phyloP scores from a whole-genome alignment of 2,329 filamentous ascomycete species.

The Phialophora tarda region DNA sequence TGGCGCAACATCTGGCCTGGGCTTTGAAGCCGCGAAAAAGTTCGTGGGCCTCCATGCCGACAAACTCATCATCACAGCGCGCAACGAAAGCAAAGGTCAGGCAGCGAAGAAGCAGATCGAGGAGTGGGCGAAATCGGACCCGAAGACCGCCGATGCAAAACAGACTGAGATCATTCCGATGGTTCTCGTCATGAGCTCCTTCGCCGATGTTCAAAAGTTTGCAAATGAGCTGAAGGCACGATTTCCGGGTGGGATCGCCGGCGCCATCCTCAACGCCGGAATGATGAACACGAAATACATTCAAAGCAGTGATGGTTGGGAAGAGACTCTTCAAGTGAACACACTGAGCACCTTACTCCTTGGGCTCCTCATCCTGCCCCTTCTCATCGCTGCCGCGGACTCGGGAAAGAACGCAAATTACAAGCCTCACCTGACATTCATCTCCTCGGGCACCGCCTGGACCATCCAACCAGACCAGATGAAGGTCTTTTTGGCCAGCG shows the following conservation, averaged over 20 bases:
- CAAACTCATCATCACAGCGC: conserved; percentile 55
- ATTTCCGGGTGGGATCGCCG: conserved; percentile 49
- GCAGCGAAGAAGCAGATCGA: conserved; percentile 50
- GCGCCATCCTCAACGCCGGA: conserved; percentile 56
- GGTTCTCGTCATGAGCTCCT: conserved; percentile 55
- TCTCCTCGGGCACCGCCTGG: conserved; percentile 51
- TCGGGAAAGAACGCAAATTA: conserved; percentile 26
- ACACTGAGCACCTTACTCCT: conserved; percentile 62
- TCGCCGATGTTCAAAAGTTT: conserved; percentile 54
- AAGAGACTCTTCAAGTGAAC: conserved; percentile 63
- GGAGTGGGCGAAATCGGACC: conserved; percentile 11
- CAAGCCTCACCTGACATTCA: conserved; percentile 51
- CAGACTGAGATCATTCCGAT: conserved; percentile 50
- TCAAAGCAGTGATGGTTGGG: conserved; percentile 53
- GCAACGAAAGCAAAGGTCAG: conserved; percentile 52
- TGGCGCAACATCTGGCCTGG: conserved; percentile 58
- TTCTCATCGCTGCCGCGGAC: conserved; percentile 48
- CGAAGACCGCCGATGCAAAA: conserved; percentile 40
- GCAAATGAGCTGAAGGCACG: conserved; percentile 42
- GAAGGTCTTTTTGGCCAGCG: conserved; percentile 38
- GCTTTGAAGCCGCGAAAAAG: conserved; percentile 57
- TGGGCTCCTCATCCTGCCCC: conserved; percentile 58
- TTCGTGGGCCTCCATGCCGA: conserved; percentile 51
- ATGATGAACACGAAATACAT: conserved; percentile 48
- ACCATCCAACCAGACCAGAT: conserved; percentile 44